A percentile compares a stretch with the other conserved stretches of the same genome.
Conservation (phyloP, 164 flowering plant species). For the Aristolochia fimbriata region DNA sequence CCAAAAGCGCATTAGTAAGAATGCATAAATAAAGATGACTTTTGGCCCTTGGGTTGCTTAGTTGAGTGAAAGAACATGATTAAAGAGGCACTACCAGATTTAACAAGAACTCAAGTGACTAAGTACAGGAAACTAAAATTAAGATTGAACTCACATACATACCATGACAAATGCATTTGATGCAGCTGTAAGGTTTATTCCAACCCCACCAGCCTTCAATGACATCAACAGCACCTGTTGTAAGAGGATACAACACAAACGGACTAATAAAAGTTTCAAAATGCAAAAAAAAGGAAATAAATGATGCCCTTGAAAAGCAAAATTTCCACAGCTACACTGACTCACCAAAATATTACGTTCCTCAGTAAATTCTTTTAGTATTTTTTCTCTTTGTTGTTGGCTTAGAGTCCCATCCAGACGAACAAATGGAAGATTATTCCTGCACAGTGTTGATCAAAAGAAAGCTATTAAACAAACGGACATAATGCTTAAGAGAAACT, state of each 20-base stretch:
- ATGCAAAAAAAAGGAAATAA: too few relatives aligned
- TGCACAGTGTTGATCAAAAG: constrained; percentile 15
- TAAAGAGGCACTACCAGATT: too few relatives aligned
- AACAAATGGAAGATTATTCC: constrained; percentile 63
- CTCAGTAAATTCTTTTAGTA: constrained; percentile 77
- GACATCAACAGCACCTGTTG: constrained; percentile 83
- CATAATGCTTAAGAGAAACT: too few relatives aligned
- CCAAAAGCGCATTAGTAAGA: too few relatives aligned
- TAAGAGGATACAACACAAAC: constrained; percentile 9
- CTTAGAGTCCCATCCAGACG: constrained; percentile 91
- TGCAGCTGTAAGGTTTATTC: constrained; percentile 92
- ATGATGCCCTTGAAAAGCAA: background rate
- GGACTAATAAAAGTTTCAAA: background rate
- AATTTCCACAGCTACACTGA: background rate
- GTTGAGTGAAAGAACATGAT: too few relatives aligned
- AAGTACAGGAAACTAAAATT: too few relatives aligned
- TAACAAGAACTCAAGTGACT: too few relatives aligned
- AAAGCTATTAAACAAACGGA: background rate
- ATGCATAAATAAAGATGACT: too few relatives aligned
- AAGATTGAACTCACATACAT: constrained; percentile 1
- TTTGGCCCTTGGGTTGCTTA: too few relatives aligned
- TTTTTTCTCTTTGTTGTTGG: constrained; percentile 87
- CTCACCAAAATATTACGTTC: constrained; percentile 62
- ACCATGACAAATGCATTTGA: constrained; percentile 94
- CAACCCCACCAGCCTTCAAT: constrained; percentile 98